phyloP scores from a whole-genome alignment of 1,284 basidiomycete genomes.

The Papiliotrema terrestris region DNA sequence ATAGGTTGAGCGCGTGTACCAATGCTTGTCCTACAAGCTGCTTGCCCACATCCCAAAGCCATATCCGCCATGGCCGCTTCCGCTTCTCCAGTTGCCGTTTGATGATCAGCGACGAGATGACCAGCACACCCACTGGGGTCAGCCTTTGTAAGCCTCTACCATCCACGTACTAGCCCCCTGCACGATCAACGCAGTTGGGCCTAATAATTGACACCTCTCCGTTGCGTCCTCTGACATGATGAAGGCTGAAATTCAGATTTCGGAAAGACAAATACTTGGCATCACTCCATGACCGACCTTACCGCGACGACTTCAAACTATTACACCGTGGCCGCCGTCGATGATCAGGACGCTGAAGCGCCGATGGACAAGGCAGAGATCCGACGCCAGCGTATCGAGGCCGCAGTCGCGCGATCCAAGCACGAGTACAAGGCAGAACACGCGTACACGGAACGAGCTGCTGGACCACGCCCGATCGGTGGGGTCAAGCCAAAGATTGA shows the following conservation, averaged over 20 bases:
- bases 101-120: conserved; percentile 76
- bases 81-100: conserved; percentile 83
- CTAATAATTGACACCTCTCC: conserved; percentile 40
- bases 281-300: background rate
- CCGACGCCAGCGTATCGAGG: conserved; percentile 30
- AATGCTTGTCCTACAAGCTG: conserved; percentile 89
- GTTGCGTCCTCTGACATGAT: background rate
- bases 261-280: background rate
- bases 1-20: conserved; percentile 80
- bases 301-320: conserved; percentile 2
- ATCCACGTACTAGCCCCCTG: conserved; percentile 31
- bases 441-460: conserved; percentile 40
- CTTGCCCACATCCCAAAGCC: conserved; percentile 86
- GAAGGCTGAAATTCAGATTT: background rate
- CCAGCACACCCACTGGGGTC: conserved; percentile 76
- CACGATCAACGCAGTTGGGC: conserved; percentile 50
- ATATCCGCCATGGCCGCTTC: conserved; percentile 87
- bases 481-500: conserved; percentile 22
- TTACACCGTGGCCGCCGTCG: background rate
- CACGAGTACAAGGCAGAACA: conserved; percentile 39
- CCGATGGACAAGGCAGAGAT: conserved; percentile 13
- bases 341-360: background rate
- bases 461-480: conserved; percentile 13
- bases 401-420: conserved; percentile 36
- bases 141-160: conserved; percentile 4